Conservation (phyloP, 768 basidiomycete genomes). For the Naganishia kalamii region DNA sequence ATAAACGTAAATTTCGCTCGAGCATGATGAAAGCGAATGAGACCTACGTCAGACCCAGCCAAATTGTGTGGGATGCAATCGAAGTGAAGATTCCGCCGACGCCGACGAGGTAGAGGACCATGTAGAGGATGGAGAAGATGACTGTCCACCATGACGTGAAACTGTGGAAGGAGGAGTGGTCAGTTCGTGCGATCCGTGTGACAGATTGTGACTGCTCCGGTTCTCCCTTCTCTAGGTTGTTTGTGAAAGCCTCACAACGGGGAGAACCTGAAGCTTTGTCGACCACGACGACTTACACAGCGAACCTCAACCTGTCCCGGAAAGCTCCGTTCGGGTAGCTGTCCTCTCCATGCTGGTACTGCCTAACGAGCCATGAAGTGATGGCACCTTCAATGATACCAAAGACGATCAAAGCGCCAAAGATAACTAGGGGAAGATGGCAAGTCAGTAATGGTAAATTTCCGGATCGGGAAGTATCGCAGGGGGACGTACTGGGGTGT, state of each 20-base stretch:
- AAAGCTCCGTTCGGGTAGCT: constrained; percentile 36
- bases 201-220: too few relatives aligned
- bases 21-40: neutral
- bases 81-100: constrained; percentile 32
- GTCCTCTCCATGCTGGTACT: constrained; percentile 27
- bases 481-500: constrained; percentile 33
- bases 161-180: constrained; percentile 5
- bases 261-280: too few relatives aligned
- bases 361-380: constrained; percentile 38
- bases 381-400: constrained; percentile 42
- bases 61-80: constrained; percentile 39
- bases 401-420: constrained; percentile 37
- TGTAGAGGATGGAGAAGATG: constrained; percentile 38
- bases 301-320: constrained; percentile 40
- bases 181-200: too few relatives aligned
- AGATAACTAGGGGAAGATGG: constrained; percentile 26
- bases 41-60: constrained; percentile 41
- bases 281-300: constrained; percentile 29
- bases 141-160: constrained; percentile 47
- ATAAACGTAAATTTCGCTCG: neutral
- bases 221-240: neutral
- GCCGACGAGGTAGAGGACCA: constrained; percentile 36
- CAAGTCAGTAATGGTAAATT: neutral
- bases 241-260: too few relatives aligned
- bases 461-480: neutral